Percentiles rank a stretch among this genome's conserved stretches.
These are phyloP conservation scores for Akanthomyces uredinophilus DNA, from an alignment of 2,329 filamentous ascomycete genomes.

Conservation along the genomic window DNA sequence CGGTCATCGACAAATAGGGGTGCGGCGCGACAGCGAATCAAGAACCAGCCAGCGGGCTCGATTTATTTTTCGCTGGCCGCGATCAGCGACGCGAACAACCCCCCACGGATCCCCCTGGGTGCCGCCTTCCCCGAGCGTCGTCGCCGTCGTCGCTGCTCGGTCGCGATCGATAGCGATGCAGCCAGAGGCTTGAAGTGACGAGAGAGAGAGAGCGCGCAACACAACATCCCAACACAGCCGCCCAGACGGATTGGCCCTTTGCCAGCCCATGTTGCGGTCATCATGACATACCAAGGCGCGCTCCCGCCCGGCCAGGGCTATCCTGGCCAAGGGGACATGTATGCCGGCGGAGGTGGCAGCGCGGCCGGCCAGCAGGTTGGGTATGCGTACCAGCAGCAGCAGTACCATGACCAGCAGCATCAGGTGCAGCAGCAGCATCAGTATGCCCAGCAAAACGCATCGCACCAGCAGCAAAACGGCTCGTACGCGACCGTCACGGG, in stretches of 20 bases:
- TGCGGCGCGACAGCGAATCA: background rate
- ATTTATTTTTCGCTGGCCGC: conserved; percentile 1
- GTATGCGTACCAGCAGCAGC: conserved; percentile 22
- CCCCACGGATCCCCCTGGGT: background rate
- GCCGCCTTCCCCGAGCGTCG: background rate
- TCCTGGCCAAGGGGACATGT: conserved; percentile 31
- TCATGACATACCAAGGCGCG: conserved; percentile 33
- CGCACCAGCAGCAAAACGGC: conserved; percentile 22
- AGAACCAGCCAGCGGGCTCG: background rate
- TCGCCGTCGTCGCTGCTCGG: background rate
- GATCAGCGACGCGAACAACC: background rate
- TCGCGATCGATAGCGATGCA: conserved; percentile 14
- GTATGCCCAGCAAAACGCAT: conserved; percentile 19
- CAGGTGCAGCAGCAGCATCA: conserved; percentile 23
- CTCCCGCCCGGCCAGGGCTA: conserved; percentile 37
- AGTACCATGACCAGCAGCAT: conserved; percentile 24
- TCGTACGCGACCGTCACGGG: conserved; percentile 16
- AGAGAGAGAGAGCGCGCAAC: background rate
- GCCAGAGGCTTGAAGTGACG: background rate
- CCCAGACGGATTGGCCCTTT: conserved; percentile 5
- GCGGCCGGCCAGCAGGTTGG: conserved; percentile 4
- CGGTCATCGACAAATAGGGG: background rate
- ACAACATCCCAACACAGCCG: background rate
- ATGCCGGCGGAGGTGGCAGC: conserved; percentile 8
- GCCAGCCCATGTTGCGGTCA: conserved; percentile 21